Conservation (phyloP, 768 basidiomycete genomes). For the Calocybe gangraenosa region DNA sequence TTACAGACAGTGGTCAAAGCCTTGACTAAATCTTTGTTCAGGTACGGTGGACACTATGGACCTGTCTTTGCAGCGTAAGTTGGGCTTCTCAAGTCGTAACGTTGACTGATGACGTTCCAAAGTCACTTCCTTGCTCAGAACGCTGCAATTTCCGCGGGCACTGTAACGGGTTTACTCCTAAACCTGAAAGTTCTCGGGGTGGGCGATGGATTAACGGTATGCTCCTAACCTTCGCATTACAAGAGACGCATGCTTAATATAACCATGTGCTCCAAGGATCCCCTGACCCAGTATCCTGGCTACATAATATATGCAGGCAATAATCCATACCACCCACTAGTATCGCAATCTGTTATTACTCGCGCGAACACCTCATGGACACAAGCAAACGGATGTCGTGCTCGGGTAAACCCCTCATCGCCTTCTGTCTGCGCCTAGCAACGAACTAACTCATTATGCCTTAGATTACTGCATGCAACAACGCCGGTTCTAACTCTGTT, state of each 20-base stretch:
- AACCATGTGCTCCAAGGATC: constrained; percentile 23
- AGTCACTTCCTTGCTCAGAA: constrained; percentile 59
- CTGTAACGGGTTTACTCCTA: constrained; percentile 39
- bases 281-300: constrained; percentile 51
- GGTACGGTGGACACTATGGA: constrained; percentile 71
- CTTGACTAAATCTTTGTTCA: constrained; percentile 17
- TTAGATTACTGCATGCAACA: constrained; percentile 52
- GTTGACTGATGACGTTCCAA: background rate
- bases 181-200: constrained; percentile 63
- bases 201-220: constrained; percentile 58
- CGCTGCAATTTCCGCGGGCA: constrained; percentile 45
- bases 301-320: constrained; percentile 51
- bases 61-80: constrained; percentile 57
- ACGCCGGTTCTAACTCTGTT: constrained; percentile 38
- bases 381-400: constrained; percentile 42
- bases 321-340: constrained; percentile 56
- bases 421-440: background rate
- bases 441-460: too few species aligned
- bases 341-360: constrained; percentile 35
- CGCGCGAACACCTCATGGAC: constrained; percentile 41
- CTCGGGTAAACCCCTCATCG: constrained; percentile 31
- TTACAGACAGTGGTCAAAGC: background rate
- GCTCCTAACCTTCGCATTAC: constrained; percentile 8
- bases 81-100: background rate
- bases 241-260: too few species aligned